Conservation (phyloP, 768 basidiomycete genomes). For the Psilocybe sp. region DNA sequence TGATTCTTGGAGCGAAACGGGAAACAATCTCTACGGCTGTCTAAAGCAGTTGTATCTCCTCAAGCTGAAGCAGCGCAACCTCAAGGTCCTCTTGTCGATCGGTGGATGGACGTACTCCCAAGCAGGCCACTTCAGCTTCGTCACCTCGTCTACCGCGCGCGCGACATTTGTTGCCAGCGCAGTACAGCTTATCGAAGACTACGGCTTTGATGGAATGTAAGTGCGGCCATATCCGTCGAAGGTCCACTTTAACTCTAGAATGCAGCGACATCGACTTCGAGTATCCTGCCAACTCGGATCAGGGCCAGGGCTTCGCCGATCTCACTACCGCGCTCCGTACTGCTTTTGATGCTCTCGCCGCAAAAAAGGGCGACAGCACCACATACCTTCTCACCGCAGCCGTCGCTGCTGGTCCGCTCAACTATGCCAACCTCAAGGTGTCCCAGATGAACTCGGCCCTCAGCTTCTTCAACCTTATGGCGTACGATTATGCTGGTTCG, state of each 20-base stretch:
- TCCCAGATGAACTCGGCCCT: conserved; percentile 64
- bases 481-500: conserved; percentile 76
- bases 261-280: conserved; percentile 75
- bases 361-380: conserved; percentile 55
- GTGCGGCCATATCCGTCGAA: conserved; percentile 15
- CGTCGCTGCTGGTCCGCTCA: conserved; percentile 58
- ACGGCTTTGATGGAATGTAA: conserved; percentile 79
- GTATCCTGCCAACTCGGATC: conserved; percentile 56
- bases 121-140: conserved; percentile 64
- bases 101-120: conserved; percentile 74
- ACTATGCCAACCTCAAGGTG: conserved; percentile 58
- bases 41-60: conserved; percentile 71
- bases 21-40: conserved; percentile 79
- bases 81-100: conserved; percentile 51
- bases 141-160: conserved; percentile 47
- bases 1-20: conserved; percentile 72
- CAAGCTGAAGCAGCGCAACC: conserved; percentile 56
- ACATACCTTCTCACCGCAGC: conserved; percentile 64
- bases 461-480: conserved; percentile 83
- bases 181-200: conserved; percentile 65
- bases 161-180: conserved; percentile 59
- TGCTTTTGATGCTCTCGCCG: conserved; percentile 57
- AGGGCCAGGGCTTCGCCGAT: conserved; percentile 66
- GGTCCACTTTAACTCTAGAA: background rate
- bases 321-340: conserved; percentile 61